Evolutionary conservation across 177 flowering plant genomes (phyloP).

Genomic region (Vitis hybrid): DNA sequence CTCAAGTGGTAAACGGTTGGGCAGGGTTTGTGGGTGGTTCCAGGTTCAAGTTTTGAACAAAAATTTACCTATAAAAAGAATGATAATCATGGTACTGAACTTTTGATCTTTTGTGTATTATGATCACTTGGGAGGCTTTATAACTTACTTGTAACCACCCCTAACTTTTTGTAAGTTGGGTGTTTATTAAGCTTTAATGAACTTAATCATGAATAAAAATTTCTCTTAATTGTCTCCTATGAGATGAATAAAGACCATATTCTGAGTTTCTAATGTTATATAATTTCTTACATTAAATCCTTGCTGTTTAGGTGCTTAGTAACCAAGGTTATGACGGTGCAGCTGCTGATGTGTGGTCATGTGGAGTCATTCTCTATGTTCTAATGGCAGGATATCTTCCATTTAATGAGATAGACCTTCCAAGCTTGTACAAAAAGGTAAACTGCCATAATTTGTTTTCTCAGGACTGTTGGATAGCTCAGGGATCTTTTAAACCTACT

Average conservation of each 20-base stretch:
- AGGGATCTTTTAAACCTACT: not conserved
- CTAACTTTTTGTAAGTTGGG: not conserved
- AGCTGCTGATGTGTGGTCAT: constrained; percentile 98
- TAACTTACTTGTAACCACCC: not conserved
- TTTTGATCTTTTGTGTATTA: no score
- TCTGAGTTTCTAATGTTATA: not conserved
- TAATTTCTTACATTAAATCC: not conserved
- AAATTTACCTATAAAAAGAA: no score
- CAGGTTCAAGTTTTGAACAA: no score
- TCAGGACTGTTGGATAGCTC: not conserved
- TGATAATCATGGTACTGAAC: no score
- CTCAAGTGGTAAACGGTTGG: no score
- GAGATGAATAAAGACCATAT: not conserved
- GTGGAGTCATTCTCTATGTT: constrained; percentile 96
- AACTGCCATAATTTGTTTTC: not conserved
- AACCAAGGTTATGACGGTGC: constrained; percentile 93
- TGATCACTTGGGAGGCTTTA: not conserved
- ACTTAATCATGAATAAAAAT: constrained; percentile 1
- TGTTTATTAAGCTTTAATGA: not conserved
- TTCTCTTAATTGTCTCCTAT: not conserved
- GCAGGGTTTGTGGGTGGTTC: no score
- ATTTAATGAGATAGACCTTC: constrained; percentile 78
- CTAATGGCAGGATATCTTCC: constrained; percentile 98
- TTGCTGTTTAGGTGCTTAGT: constrained; percentile 63
- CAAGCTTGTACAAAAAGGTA: constrained; percentile 77